phyloP scores from a whole-genome alignment of 2,329 filamentous ascomycete species.

The Akanthomyces dipterigenus region DNA sequence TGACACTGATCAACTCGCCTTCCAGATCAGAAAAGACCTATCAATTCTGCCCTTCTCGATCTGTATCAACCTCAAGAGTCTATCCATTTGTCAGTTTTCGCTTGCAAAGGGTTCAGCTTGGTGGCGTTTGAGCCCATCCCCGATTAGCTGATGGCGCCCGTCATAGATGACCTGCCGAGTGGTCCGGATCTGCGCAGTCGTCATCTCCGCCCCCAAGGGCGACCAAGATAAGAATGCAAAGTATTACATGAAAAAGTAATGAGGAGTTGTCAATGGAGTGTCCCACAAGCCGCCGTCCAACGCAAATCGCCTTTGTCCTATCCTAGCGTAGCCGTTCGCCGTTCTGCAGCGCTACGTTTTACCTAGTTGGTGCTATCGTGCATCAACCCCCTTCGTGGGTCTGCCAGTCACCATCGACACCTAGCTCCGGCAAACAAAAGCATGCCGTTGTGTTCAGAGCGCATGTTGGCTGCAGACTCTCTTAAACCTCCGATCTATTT shows the following conservation, averaged over 20 bases:
- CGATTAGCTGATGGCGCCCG: background rate
- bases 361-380: too few species aligned
- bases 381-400: background rate
- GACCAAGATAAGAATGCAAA: background rate
- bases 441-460: background rate
- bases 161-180: background rate
- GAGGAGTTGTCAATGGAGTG: background rate
- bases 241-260: background rate
- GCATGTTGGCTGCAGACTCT: background rate
- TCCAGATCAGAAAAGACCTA: background rate
- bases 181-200: background rate
- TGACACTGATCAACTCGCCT: background rate
- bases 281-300: background rate
- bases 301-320: background rate
- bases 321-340: background rate
- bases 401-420: background rate
- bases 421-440: background rate
- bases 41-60: too few species aligned
- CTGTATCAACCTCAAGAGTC: background rate
- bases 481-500: background rate
- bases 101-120: background rate
- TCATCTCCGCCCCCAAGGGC: background rate
- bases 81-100: background rate
- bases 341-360: background rate
- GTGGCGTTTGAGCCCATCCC: background rate